Base-by-base conservation (phyloP, 345 rosid genomes). In the Salix caprea region DNA sequence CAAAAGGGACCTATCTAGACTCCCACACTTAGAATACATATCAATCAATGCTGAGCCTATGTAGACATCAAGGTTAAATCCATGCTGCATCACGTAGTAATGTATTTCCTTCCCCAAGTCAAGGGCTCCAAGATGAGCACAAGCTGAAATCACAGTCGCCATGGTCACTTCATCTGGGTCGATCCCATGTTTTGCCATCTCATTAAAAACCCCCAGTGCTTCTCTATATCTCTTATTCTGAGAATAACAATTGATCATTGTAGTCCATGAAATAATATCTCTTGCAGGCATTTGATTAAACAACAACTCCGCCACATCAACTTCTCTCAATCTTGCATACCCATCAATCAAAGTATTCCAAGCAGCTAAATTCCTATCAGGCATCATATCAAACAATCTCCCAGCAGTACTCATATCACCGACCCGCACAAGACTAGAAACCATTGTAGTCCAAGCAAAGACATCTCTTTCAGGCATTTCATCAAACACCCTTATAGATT, bases 21-120 rank as follows among this genome's bases (percentile, higher is more conserved):
- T 84, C 40, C 97, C 97, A 16, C 98, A 92, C 82, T 94, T 94
- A 2, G 97, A 90, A 67, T 94, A 94, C 97, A 92, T 92, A 80
- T 94, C 93, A 36, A 92, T 81, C 67, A 94, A 48, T 12, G 94
- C 91, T 69, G 98, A 94, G 12, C 97, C 98, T 72, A 91, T 84
- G 58, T 86, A 91, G 40, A 91, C 97, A 83, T 92, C 97, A 42
- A 92, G 77, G 70, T 85, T 48, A 81, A 94, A 89, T 71, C 83
- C 84, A 42, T 78, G 85, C 76, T 77, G 85, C 81, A 83, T 65
- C 15, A 84, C 77, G 81, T 83, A 94, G 58, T 81, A 74, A 84
- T 94, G 98, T 78, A 92, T 89, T 78, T 84, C 85, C 75, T 84
- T 89, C 6, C 93, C 97, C 10, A 85, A 65, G 4, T 88, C 91